Evolutionary conservation across 352 stramenopile species (phyloP), one percentile per base, ranked within the genome.

Genomic region (Globisporangium paddicum): DNA sequence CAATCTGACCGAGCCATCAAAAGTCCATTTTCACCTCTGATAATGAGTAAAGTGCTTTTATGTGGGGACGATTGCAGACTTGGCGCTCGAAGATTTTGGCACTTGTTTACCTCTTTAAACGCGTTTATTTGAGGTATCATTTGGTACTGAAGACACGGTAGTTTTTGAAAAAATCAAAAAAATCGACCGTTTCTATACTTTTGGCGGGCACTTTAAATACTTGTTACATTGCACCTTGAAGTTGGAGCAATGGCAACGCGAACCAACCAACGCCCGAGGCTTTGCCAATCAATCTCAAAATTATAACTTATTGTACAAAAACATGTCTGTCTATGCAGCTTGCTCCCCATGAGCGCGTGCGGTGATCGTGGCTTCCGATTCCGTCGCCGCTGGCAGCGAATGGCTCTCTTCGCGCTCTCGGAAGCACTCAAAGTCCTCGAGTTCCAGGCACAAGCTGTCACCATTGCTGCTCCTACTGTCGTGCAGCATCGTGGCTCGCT

Each of bases 381-480:
- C 38, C 11, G 26, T 28, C n/a, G 13, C 4, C 10, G 30, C 0
- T 9, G 4, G 9, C 2, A 5, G 18, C 16, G 10, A 8, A 26
- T 18, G 10, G 18, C 11, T 35, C 5, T 41, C 25, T 18, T 32
- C 30, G 21, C 28, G 47, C 18, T 54, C 47, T 23, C 13, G 30
- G 40, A 25, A 7, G 26, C n/a, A 58, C 45, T 55, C 55, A n/a
- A 48, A 55, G 45, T 34, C 25, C 3, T 46, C 45, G 19, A 48
- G n/a, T 23, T 62, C 30, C 30, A 16, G 34, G 54, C 19, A 28
- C 13, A 60, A 53, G 40, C 53, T 49, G 53, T 19, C 35, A 30
- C 21, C 32, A 16, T 45, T 44, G 23, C 13, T 32, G 26, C 25
- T 52, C 25, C 16, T 52, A 16, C 7, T 18, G 26, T 13, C 46